phyloP scores from a whole-genome alignment of 106 monocot genomes.

The Dendrobium catenatum region DNA sequence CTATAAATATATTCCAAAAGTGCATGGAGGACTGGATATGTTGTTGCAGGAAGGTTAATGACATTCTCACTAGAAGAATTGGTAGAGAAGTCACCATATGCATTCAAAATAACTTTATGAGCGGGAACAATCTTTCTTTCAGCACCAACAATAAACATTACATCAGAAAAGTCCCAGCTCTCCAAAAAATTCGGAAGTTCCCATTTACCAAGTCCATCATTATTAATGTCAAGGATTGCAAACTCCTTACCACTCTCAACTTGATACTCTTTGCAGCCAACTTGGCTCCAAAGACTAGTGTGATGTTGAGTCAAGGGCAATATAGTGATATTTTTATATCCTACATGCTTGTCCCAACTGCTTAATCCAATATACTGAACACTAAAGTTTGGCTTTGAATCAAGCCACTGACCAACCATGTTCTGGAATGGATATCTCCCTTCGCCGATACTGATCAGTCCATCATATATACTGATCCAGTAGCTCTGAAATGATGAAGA shows the following conservation, averaged over 20 bases:
- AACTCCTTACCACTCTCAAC: slow-evolving; percentile 26
- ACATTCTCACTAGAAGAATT: slow-evolving; percentile 20
- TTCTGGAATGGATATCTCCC: slow-evolving; percentile 78
- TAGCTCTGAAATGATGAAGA: slow-evolving; percentile 85
- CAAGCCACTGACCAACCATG: slow-evolving; percentile 76
- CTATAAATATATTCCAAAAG: slow-evolving; percentile 81
- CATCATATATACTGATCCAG: slow-evolving; percentile 90
- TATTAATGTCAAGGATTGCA: slow-evolving; percentile 14
- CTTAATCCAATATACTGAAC: slow-evolving; percentile 88
- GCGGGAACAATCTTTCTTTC: slow-evolving; percentile 67
- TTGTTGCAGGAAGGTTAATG: slow-evolving; percentile 51
- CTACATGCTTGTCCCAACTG: slow-evolving; percentile 97
- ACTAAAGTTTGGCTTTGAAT: slow-evolving; percentile 50
- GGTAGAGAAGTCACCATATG: slow-evolving; percentile 51
- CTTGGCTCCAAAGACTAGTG: slow-evolving; percentile 27
- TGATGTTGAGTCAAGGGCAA: slow-evolving; percentile 46
- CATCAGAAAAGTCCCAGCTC: slow-evolving; percentile 78
- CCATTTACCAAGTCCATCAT: slow-evolving; percentile 36
- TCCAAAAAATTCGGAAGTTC: slow-evolving; percentile 62
- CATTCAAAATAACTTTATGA: slow-evolving; percentile 60
- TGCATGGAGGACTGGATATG: slow-evolving; percentile 62
- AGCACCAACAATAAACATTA: slow-evolving; percentile 57
- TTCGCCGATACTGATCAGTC: slow-evolving; percentile 75
- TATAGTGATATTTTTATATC: slow-evolving; percentile 80
- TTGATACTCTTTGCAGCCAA: slow-evolving; percentile 46